phyloP scores from a whole-genome alignment of 495 filamentous ascomycete genomes.

The Viridothelium virens region DNA sequence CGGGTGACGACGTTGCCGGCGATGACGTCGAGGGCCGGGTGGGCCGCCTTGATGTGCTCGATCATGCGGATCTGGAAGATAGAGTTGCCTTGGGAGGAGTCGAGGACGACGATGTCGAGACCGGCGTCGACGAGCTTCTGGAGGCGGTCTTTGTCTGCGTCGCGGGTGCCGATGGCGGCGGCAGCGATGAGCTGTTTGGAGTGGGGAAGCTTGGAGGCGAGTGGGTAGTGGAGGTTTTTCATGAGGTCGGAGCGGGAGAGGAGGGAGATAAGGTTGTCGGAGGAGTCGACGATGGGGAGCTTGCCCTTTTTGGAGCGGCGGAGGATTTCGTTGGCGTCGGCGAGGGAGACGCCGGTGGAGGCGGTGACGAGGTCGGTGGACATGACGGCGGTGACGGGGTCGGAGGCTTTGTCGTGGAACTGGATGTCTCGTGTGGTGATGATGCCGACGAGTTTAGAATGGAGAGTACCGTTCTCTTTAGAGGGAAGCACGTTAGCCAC shows the following conservation, averaged over 20 bases:
- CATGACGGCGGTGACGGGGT: conserved; percentile 85
- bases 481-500: not conserved
- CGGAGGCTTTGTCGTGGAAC: conserved; percentile 64
- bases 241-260: conserved; percentile 95
- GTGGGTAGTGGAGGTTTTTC: conserved; percentile 96
- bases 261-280: conserved; percentile 84
- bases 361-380: conserved; percentile 92
- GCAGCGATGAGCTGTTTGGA: conserved; percentile 97
- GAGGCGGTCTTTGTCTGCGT: conserved; percentile 82
- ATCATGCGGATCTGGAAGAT: conserved; percentile 97
- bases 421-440: conserved; percentile 97
- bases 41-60: conserved; percentile 82
- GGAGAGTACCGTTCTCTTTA: conserved; percentile 81
- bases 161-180: conserved; percentile 88
- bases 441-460: conserved; percentile 92
- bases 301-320: conserved; percentile 98
- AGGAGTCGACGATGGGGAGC: conserved; percentile 84
- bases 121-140: conserved; percentile 85
- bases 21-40: conserved; percentile 84
- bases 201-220: conserved; percentile 91
- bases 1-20: conserved; percentile 96
- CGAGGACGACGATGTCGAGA: conserved; percentile 89
- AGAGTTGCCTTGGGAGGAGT: conserved; percentile 93
- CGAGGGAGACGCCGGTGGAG: conserved; percentile 69
- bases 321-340: conserved; percentile 88